phyloP scores from a whole-genome alignment of 2,329 filamentous ascomycete genomes.

The Claviceps arundinis region DNA sequence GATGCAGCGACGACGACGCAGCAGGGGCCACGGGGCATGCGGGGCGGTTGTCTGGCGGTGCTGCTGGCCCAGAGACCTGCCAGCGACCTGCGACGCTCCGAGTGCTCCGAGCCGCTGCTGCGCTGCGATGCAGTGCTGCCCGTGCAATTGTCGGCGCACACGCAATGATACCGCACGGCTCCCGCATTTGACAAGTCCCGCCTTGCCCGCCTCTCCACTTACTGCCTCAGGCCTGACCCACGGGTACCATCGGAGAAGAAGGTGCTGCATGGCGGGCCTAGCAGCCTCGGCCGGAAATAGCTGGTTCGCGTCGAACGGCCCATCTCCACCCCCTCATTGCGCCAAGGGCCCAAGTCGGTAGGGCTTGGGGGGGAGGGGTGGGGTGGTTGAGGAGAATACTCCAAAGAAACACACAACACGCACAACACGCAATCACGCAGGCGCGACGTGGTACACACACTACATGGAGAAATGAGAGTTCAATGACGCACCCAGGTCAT shows the following conservation, averaged over 20 bases:
- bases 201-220: too few relatives aligned
- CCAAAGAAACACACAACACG: too few relatives aligned
- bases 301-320: constrained; percentile 1
- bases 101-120: too few relatives aligned
- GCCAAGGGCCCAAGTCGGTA: background rate
- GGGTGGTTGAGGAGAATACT: too few relatives aligned
- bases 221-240: background rate
- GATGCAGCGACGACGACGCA: background rate
- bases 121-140: too few relatives aligned
- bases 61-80: too few relatives aligned
- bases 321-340: background rate
- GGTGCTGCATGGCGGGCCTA: background rate
- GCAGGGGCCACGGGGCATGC: background rate
- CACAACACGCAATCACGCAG: too few relatives aligned
- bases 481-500: constrained; percentile 1
- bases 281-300: constrained; percentile 5
- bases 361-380: background rate
- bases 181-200: too few relatives aligned
- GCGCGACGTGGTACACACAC: background rate
- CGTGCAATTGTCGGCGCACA: too few relatives aligned
- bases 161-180: too few relatives aligned
- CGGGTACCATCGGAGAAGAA: too few relatives aligned
- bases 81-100: too few relatives aligned
- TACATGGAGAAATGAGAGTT: background rate
- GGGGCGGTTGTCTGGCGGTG: background rate